Percentiles rank a stretch among this genome's conserved stretches.
Evolutionary conservation across 1,139 yeast genomes (phyloP).

Genomic region (Schizosaccharomyces versatilis): DNA sequence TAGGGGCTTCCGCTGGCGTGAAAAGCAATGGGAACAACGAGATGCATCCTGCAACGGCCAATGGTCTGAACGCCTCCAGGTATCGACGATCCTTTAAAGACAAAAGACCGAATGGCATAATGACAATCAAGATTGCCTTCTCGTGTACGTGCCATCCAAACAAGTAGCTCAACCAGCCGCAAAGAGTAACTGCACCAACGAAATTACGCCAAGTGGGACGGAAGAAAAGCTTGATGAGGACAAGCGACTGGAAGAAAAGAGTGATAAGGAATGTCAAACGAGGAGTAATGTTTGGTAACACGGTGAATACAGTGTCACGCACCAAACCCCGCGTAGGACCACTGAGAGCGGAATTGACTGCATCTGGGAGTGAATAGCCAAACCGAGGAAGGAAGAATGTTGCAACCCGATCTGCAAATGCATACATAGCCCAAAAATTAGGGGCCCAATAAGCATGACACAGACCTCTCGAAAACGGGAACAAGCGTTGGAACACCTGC

Average conservation of each 20-base stretch:
- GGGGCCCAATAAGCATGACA: constrained; percentile 99
- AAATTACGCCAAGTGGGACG: constrained; percentile 62
- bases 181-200: constrained; percentile 61
- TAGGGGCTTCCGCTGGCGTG: constrained; percentile 56
- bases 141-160: constrained; percentile 99
- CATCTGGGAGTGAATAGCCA: neutral
- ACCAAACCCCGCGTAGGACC: constrained; percentile 67
- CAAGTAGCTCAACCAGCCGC: constrained; percentile 76
- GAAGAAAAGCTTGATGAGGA: constrained; percentile 51
- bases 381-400: constrained; percentile 19
- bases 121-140: constrained; percentile 71
- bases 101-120: constrained; percentile 56
- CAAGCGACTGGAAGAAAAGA: constrained; percentile 51
- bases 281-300: constrained; percentile 66
- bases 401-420: constrained; percentile 57
- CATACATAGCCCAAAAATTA: constrained; percentile 84
- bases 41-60: constrained; percentile 64
- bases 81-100: constrained; percentile 52
- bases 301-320: constrained; percentile 65
- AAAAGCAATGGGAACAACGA: constrained; percentile 72
- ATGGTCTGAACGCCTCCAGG: constrained; percentile 31
- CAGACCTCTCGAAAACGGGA: constrained; percentile 85
- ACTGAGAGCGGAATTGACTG: neutral
- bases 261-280: constrained; percentile 56
- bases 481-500: constrained; percentile 43